Conservation (phyloP, 2,329 filamentous ascomycete genomes). For the Trichoderma sp. region DNA sequence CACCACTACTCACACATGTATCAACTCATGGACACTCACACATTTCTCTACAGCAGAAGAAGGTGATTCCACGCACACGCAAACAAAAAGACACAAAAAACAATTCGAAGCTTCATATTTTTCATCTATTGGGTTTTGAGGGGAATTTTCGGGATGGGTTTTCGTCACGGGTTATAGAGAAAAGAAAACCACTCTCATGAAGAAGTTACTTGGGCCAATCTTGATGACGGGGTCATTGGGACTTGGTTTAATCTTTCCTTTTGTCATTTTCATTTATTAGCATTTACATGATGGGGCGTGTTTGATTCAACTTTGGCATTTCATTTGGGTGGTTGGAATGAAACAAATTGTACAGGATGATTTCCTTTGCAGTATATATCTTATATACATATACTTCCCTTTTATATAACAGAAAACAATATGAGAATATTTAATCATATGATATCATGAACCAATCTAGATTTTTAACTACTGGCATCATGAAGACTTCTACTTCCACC, state of each 20-base stretch:
- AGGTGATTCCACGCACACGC: neutral
- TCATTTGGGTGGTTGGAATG: neutral
- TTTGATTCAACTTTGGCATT: constrained; percentile 10
- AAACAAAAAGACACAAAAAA: neutral
- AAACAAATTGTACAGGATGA: neutral
- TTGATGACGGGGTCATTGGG: neutral
- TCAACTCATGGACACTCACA: constrained; percentile 6
- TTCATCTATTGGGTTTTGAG: neutral
- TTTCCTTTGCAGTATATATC: neutral
- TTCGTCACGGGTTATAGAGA: constrained; percentile 13
- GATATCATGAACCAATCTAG: neutral
- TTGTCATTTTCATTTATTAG: neutral
- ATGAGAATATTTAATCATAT: neutral
- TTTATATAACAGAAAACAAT: constrained; percentile 4
- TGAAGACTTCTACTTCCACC: neutral
- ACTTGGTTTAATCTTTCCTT: neutral
- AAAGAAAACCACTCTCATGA: neutral
- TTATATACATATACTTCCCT: neutral
- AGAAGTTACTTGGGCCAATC: neutral
- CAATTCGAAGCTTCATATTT: neutral
- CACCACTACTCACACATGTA: neutral
- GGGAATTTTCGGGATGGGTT: neutral
- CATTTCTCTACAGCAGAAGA: neutral
- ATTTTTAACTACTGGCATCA: neutral
- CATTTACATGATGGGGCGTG: constrained; percentile 12